Evolutionary conservation across 140 eudicot species (phyloP).

Genomic region (Cichorium intybus): DNA sequence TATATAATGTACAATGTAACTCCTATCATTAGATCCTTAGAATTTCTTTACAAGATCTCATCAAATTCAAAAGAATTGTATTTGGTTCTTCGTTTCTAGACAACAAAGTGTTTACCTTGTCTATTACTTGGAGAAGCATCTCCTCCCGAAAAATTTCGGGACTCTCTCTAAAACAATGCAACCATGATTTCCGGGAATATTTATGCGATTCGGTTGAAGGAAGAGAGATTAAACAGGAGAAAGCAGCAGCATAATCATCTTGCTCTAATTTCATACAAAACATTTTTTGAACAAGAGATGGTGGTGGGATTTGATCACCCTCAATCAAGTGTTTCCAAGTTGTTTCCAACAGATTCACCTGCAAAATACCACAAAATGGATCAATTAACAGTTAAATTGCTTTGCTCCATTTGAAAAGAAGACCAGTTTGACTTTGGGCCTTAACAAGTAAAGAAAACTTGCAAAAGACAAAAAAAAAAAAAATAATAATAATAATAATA

Average conservation of each 20-base stretch:
- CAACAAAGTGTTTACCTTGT: slow-evolving; percentile 23
- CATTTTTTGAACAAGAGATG: slow-evolving; percentile 56
- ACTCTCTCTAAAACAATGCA: slow-evolving; percentile 40
- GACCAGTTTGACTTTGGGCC: not conserved
- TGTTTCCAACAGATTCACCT: slow-evolving; percentile 62
- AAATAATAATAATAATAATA: not conserved
- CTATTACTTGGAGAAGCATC: slow-evolving; percentile 38
- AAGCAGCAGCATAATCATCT: slow-evolving; percentile 53
- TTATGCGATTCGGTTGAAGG: slow-evolving; percentile 51
- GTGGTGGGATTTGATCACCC: slow-evolving; percentile 64
- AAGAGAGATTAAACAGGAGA: slow-evolving; percentile 50
- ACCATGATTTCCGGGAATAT: slow-evolving; percentile 65
- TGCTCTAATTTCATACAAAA: slow-evolving; percentile 58
- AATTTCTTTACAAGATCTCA: slow-evolving; percentile 57
- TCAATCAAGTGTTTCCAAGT: slow-evolving; percentile 75
- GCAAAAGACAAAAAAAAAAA: not conserved
- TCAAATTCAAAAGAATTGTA: slow-evolving; percentile 40
- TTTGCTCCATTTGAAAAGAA: not conserved
- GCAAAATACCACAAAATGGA: slow-evolving; percentile 6
- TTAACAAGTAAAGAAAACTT: too few relatives aligned
- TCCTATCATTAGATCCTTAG: slow-evolving; percentile 16
- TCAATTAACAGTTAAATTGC: not conserved
- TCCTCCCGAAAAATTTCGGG: slow-evolving; percentile 36
- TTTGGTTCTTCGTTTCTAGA: slow-evolving; percentile 37
- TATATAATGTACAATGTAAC: slow-evolving; percentile 11